A percentile compares a stretch with the other conserved stretches of the same genome.
These are phyloP conservation scores for Lactifluus echinatus DNA, from an alignment of 768 basidiomycete species.

Conservation along the genomic window DNA sequence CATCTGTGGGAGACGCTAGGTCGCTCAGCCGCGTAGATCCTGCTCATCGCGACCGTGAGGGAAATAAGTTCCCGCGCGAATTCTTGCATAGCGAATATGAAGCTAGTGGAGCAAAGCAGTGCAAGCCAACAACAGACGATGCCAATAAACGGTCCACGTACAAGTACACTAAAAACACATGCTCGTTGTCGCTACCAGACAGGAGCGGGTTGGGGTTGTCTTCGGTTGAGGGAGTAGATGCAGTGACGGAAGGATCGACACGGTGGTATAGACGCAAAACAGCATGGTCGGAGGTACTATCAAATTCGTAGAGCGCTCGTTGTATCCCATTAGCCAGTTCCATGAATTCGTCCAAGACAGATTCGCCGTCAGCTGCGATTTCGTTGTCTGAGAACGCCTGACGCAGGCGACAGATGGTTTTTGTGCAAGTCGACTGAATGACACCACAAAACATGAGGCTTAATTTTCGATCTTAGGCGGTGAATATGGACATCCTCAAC, in stretches of 20 bases:
- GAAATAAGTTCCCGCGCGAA: constrained; percentile 78
- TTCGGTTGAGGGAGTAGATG: constrained; percentile 22
- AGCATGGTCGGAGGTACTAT: constrained; percentile 78
- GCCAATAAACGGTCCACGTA: constrained; percentile 41
- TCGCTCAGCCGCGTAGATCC: constrained; percentile 64
- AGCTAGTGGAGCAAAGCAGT: constrained; percentile 39
- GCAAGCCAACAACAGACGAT: not conserved
- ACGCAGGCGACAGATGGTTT: constrained; percentile 53
- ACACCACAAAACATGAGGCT: not conserved
- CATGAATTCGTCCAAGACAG: constrained; percentile 52
- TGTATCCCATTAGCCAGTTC: constrained; percentile 59
- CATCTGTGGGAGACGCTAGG: constrained; percentile 29
- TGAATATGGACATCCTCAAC: constrained; percentile 20
- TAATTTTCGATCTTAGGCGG: not conserved
- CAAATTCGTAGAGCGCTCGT: constrained; percentile 61
- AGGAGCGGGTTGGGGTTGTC: constrained; percentile 32
- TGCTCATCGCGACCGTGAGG: constrained; percentile 75
- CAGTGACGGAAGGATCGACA: constrained; percentile 29
- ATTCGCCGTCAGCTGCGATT: constrained; percentile 26
- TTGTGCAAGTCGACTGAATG: constrained; percentile 48
- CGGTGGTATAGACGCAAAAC: constrained; percentile 65
- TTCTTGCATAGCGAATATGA: constrained; percentile 94
- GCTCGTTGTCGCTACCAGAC: constrained; percentile 56
- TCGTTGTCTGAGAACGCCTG: constrained; percentile 51
- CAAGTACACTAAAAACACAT: constrained; percentile 89